Evolutionary conservation across 164 flowering plant species (phyloP).

Genomic region (Stephania japonica): DNA sequence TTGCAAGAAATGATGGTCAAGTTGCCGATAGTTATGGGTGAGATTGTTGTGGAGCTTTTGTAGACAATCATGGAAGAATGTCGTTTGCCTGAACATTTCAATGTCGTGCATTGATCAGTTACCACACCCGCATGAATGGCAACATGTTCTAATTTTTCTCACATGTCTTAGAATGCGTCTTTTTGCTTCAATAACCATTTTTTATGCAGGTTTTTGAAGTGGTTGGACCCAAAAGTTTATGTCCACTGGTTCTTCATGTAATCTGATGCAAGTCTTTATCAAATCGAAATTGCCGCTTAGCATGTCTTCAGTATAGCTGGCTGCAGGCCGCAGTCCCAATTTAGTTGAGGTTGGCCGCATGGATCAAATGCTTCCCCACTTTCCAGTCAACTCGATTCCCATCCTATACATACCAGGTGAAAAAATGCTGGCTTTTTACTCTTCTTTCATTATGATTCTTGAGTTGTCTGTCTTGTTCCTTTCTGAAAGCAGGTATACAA

Average conservation of each 20-base stretch:
- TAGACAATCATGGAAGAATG: neutral
- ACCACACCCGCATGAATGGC: neutral
- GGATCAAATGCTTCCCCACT: no score
- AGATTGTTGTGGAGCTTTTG: neutral
- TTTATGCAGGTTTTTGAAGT: neutral
- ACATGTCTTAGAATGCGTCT: neutral
- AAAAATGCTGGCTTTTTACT: neutral
- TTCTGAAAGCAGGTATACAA: neutral
- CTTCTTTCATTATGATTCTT: neutral
- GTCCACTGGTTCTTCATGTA: neutral
- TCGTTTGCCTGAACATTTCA: neutral
- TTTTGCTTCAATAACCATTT: neutral
- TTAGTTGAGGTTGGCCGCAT: no score
- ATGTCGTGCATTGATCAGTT: neutral
- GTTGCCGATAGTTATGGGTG: neutral
- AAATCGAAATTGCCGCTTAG: neutral
- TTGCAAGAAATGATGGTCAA: neutral
- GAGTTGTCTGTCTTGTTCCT: neutral
- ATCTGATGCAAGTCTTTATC: neutral
- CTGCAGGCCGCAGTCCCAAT: no score
- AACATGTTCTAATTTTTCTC: neutral
- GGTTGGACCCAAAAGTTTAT: neutral
- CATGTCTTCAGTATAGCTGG: neutral
- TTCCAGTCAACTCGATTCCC: neutral
- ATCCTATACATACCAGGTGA: neutral